Evolutionary conservation across 768 basidiomycete species (phyloP).

Genomic region (Suillus discolor): DNA sequence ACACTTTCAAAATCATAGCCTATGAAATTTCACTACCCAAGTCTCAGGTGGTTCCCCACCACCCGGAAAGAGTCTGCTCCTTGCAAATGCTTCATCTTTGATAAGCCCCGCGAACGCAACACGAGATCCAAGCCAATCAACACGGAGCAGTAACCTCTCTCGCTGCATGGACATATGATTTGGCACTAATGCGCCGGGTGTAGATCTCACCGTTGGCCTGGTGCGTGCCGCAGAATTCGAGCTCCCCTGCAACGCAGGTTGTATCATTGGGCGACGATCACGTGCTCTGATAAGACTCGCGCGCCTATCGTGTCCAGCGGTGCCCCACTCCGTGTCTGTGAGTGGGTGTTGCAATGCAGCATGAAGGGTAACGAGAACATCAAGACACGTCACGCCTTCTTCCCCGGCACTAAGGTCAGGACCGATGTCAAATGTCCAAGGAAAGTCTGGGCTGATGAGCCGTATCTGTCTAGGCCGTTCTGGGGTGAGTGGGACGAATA

Average conservation of each 20-base stretch:
- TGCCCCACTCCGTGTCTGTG: slow-evolving; percentile 9
- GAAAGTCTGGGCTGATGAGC: slow-evolving; percentile 12
- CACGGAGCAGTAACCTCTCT: slow-evolving; percentile 1
- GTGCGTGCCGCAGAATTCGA: neutral
- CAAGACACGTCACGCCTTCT: slow-evolving; percentile 5
- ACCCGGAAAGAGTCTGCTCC: slow-evolving; percentile 12
- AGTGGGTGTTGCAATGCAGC: slow-evolving; percentile 10
- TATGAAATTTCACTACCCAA: slow-evolving; percentile 13
- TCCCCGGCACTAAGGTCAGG: neutral
- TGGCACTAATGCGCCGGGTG: neutral
- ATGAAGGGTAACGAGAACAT: slow-evolving; percentile 8
- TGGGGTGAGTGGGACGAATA: slow-evolving; percentile 2
- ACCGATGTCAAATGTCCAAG: slow-evolving; percentile 12
- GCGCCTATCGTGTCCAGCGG: slow-evolving; percentile 1
- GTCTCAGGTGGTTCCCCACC: slow-evolving; percentile 6
- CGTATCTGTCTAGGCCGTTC: slow-evolving; percentile 5
- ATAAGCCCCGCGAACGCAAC: slow-evolving; percentile 7
- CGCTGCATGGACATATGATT: neutral
- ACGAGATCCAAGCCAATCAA: slow-evolving; percentile 15
- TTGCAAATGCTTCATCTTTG: slow-evolving; percentile 12
- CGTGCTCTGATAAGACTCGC: slow-evolving; percentile 6
- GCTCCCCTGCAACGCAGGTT: neutral
- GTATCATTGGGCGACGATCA: slow-evolving; percentile 1
- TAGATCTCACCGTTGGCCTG: neutral
- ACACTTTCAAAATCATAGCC: neutral